Percentiles rank a stretch among this genome's conserved stretches.
Evolutionary conservation across 805 yeast genomes (phyloP).

Genomic region (Wickerhamomyces sydowiorum): DNA sequence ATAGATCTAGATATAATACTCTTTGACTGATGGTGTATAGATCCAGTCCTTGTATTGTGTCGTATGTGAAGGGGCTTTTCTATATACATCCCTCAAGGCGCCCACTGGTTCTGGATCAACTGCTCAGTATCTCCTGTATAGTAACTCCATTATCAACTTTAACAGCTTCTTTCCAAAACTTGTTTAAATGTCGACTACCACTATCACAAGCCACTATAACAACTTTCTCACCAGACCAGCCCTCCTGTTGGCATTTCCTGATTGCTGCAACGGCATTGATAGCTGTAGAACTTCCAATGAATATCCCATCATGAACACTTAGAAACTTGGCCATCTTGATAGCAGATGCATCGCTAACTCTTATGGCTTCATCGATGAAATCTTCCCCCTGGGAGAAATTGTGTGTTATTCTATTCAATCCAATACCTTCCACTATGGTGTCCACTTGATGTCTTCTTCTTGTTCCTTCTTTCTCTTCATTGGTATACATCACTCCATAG

Average conservation of each 20-base stretch:
- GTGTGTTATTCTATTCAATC: constrained; percentile 78
- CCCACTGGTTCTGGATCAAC: neutral
- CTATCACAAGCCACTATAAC: constrained; percentile 91
- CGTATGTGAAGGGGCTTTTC: too few relatives aligned
- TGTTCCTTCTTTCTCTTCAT: constrained; percentile 86
- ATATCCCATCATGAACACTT: constrained; percentile 80
- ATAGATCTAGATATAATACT: too few relatives aligned
- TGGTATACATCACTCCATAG: constrained; percentile 90
- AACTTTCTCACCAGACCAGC: constrained; percentile 47
- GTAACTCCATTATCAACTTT: constrained; percentile 25
- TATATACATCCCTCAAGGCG: neutral
- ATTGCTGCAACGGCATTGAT: constrained; percentile 90
- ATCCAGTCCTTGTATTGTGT: too few relatives aligned
- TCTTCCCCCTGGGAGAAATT: constrained; percentile 71
- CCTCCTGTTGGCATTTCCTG: constrained; percentile 16
- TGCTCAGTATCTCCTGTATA: constrained; percentile 28
- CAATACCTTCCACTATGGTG: constrained; percentile 91
- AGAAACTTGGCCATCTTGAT: constrained; percentile 81
- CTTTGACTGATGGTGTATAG: too few relatives aligned
- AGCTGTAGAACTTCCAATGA: constrained; percentile 91
- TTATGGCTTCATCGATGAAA: constrained; percentile 68
- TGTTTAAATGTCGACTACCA: constrained; percentile 84
- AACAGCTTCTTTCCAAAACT: constrained; percentile 80
- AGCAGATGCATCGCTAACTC: constrained; percentile 79
- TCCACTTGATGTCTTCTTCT: constrained; percentile 95